phyloP scores from a whole-genome alignment of 768 basidiomycete genomes.

The Rhodotorula babjevae region DNA sequence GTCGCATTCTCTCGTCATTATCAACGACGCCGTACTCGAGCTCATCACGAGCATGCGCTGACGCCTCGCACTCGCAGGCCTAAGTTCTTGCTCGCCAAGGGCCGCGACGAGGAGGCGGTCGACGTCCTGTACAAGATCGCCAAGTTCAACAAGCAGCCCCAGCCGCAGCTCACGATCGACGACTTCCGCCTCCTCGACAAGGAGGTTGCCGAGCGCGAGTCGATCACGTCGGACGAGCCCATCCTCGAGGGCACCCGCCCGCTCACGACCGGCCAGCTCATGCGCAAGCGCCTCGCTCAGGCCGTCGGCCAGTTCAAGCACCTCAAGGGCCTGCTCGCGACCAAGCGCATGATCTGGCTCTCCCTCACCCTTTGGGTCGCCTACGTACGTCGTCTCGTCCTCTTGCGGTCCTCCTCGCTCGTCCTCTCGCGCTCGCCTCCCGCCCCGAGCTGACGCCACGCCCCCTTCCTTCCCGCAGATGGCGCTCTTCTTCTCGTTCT shows the following conservation, averaged over 20 bases:
- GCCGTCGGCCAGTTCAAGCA: slow-evolving; percentile 40
- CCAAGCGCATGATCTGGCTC: slow-evolving; percentile 43
- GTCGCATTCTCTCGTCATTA: not conserved
- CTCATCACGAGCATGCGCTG: too few relatives aligned
- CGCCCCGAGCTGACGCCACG: not conserved
- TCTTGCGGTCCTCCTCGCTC: not conserved
- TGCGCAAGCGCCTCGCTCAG: slow-evolving; percentile 31
- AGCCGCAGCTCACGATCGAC: slow-evolving; percentile 45
- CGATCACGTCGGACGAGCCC: slow-evolving; percentile 32
- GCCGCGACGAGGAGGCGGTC: slow-evolving; percentile 48
- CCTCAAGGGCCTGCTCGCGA: slow-evolving; percentile 47
- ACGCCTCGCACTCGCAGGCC: slow-evolving; percentile 34
- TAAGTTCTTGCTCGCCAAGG: slow-evolving; percentile 49
- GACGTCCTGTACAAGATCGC: slow-evolving; percentile 49
- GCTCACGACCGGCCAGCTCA: slow-evolving; percentile 28
- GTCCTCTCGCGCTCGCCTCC: too few relatives aligned
- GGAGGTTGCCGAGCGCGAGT: slow-evolving; percentile 14
- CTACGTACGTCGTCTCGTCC: slow-evolving; percentile 39
- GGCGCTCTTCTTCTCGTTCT: slow-evolving; percentile 44
- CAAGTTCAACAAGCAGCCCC: slow-evolving; percentile 46
- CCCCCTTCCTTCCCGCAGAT: not conserved
- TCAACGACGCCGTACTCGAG: too few relatives aligned
- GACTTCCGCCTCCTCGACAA: slow-evolving; percentile 48
- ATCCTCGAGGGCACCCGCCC: slow-evolving; percentile 4
- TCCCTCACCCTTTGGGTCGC: slow-evolving; percentile 38